Evolutionary conservation across 2,329 filamentous ascomycete species (phyloP).

Genomic region (Neopestalotiopsis rosae): DNA sequence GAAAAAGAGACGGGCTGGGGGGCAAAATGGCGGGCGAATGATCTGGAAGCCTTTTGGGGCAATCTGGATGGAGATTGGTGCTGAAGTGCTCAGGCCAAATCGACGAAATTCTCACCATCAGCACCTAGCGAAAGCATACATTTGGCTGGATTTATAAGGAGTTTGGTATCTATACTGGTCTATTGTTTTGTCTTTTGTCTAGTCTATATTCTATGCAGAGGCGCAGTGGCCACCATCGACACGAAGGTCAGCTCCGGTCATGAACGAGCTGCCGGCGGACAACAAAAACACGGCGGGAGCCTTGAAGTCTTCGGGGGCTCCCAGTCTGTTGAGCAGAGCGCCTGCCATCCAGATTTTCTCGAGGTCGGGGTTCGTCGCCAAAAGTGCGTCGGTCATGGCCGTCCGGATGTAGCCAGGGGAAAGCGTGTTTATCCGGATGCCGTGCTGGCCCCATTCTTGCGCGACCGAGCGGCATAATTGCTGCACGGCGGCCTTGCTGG

Average conservation of each 20-base stretch:
- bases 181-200: not conserved
- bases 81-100: not conserved
- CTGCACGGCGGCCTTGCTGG: conserved; percentile 65
- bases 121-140: too few relatives aligned
- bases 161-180: not conserved
- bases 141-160: not conserved
- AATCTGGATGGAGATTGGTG: conserved; percentile 28
- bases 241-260: conserved; percentile 61
- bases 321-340: conserved; percentile 57
- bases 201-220: conserved; percentile 29
- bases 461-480: conserved; percentile 65
- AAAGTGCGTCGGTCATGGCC: conserved; percentile 51
- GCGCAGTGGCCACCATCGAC: conserved; percentile 63
- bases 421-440: conserved; percentile 70
- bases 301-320: conserved; percentile 62
- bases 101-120: not conserved
- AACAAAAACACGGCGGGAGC: conserved; percentile 61
- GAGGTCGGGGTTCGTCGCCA: conserved; percentile 51
- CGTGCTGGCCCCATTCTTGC: conserved; percentile 65
- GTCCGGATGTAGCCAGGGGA: conserved; percentile 63
- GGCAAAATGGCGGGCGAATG: conserved; percentile 57
- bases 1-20: conserved; percentile 59
- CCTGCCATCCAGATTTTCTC: conserved; percentile 59
- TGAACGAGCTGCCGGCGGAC: conserved; percentile 61
- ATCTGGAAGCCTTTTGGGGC: conserved; percentile 58